A percentile compares a stretch with the other conserved stretches of the same genome.
phyloP scores from a whole-genome alignment of 176 grass and related monocot species.

The Aegilops tauschii region DNA sequence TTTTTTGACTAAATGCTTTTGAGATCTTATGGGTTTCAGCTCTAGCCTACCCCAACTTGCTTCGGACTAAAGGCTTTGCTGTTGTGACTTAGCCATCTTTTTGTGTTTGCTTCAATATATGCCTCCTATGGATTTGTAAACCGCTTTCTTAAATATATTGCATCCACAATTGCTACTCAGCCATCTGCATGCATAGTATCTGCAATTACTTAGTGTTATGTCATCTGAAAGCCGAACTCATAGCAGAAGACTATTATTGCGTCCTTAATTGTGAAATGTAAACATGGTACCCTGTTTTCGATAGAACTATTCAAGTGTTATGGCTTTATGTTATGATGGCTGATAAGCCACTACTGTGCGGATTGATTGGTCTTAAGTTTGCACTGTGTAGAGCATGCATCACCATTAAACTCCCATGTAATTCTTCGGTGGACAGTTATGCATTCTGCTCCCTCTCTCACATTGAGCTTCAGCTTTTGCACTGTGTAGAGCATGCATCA shows the following conservation, averaged over 20 bases:
- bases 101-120: constrained; percentile 19
- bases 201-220: constrained; percentile 8
- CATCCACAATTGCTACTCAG: background rate
- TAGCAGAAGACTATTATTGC: constrained; percentile 6
- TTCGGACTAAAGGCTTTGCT: no score
- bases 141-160: background rate
- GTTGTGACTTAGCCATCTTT: background rate
- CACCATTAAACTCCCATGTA: background rate
- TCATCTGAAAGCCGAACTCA: constrained; percentile 12
- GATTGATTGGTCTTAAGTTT: constrained; percentile 12
- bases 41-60: no score
- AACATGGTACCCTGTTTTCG: constrained; percentile 10
- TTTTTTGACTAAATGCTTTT: background rate
- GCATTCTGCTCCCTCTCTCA: background rate
- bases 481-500: background rate
- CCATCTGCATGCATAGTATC: constrained; percentile 14
- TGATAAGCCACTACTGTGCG: constrained; percentile 7
- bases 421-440: background rate
- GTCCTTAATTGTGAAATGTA: constrained; percentile 23
- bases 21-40: no score
- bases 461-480: background rate
- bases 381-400: background rate
- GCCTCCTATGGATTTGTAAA: constrained; percentile 16
- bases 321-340: constrained; percentile 18
- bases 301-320: background rate